Evolutionary conservation across 2,329 filamentous ascomycete species (phyloP), one percentile per base, ranked within the genome.

Genomic region (Trichophyton mentagrophytes): DNA sequence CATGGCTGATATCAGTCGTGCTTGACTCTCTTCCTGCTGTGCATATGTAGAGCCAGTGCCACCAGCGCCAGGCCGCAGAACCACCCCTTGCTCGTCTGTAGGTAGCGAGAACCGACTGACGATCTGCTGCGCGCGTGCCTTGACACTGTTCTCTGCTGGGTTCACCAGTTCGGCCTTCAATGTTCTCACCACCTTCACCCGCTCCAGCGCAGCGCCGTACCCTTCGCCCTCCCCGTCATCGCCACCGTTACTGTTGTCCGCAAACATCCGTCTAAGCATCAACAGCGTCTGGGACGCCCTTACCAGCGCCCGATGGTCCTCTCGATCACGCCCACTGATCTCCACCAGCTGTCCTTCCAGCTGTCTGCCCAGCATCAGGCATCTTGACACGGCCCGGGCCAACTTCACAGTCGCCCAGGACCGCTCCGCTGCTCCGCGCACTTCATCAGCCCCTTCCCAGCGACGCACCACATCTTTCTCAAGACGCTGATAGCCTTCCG

Each of bases 391-490:
- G 0, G 86, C 83, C 49, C 91, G 79, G 1, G 87, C 88, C 1
- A 97, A 77, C 63, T 85, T 82, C 63, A 96, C 79, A 0, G 91
- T 90, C 68, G 89, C 84, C 80, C 89, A 89, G 30, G 96, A 80
- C 9, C 90, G 82, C 67, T 88, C 83, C 1, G 89, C 88, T 9
- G 89, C 88, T 59, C 86, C 74, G 8, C 86, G 82, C 6, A 96
- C 88, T 73, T 93, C 85, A 61, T 95, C 88, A 0, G 93, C 92
- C 61, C 87, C 86, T 67, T 89, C 87, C 77, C 95, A 89, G 67
- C 92, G 89, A 67, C 87, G 83, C 59, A 90, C 80, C 49, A 97
- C 90, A 70, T 97, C 90, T 70, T 85, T 87, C 74, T 95, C 87
- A 27, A 97, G 80, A 66, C 92, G 85, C 64, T 84, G 83, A 76